Conservation (phyloP, 108 stramenopile genomes). For the Nitzschia sp. region DNA sequence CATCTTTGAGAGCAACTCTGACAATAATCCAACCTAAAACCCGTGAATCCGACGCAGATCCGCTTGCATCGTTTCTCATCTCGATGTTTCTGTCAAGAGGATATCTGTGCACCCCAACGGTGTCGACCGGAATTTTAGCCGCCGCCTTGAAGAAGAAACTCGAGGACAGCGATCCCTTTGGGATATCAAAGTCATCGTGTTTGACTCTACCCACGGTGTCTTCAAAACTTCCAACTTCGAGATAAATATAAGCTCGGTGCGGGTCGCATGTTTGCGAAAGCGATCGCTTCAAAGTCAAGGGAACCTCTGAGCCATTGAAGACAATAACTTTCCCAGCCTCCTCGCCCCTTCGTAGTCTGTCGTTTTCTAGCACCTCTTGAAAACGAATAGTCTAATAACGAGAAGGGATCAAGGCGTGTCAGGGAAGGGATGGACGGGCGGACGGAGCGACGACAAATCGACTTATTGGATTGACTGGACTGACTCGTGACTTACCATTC, state of each 20-base stretch:
- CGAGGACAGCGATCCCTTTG: constrained; percentile 31
- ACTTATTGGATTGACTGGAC: too few relatives aligned
- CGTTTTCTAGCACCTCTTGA: constrained; percentile 45
- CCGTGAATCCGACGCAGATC: constrained; percentile 13
- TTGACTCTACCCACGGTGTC: constrained; percentile 39
- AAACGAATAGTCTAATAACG: constrained; percentile 56
- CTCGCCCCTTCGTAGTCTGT: constrained; percentile 43
- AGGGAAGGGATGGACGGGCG: not conserved
- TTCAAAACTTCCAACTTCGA: constrained; percentile 56
- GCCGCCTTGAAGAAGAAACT: constrained; percentile 46
- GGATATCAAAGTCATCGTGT: constrained; percentile 30
- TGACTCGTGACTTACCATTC: too few relatives aligned
- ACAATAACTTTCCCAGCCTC: constrained; percentile 26
- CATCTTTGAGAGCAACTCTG: constrained; percentile 49
- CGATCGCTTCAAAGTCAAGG: constrained; percentile 49
- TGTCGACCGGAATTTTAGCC: constrained; percentile 59
- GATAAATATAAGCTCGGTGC: constrained; percentile 48
- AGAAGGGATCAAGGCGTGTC: not conserved
- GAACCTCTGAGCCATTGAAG: constrained; percentile 37
- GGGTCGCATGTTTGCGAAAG: constrained; percentile 63
- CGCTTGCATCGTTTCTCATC: constrained; percentile 6
- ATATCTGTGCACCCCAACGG: constrained; percentile 59
- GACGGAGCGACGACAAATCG: not conserved
- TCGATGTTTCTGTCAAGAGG: constrained; percentile 38
- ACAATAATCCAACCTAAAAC: constrained; percentile 48